A percentile compares a stretch with the other conserved stretches of the same genome.
Conservation (phyloP, 352 stramenopile genomes). For the Pythium biforme region DNA sequence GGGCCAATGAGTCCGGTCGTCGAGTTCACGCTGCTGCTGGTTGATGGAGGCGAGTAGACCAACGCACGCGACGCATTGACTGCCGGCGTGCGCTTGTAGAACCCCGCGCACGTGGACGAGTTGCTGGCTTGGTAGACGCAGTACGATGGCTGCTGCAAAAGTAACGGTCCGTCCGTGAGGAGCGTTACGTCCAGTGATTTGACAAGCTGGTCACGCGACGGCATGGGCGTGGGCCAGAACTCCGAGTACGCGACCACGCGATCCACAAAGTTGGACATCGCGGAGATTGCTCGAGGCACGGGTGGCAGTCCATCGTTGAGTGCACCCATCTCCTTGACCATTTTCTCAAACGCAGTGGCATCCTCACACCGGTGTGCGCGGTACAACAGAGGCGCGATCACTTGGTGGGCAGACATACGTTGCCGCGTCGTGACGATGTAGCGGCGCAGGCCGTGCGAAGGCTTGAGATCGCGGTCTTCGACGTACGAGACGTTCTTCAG, state of each 20-base stretch:
- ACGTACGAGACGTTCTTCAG: slow-evolving; percentile 11
- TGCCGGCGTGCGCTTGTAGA: slow-evolving; percentile 5
- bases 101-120: not conserved
- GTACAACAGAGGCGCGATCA: slow-evolving; percentile 12
- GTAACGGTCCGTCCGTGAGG: not conserved
- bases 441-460: slow-evolving; percentile 5
- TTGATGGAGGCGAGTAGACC: not conserved
- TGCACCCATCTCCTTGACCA: not conserved
- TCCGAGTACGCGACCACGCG: slow-evolving; percentile 16
- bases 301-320: not conserved
- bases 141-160: slow-evolving; percentile 3
- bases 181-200: not conserved
- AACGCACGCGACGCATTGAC: not conserved
- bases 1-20: slow-evolving; percentile 3
- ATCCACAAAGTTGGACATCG: slow-evolving; percentile 5
- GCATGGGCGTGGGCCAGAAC: slow-evolving; percentile 12
- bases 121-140: slow-evolving; percentile 5
- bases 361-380: slow-evolving; percentile 9
- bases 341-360: not conserved
- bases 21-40: not conserved
- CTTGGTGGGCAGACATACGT: not conserved
- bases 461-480: not conserved
- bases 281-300: not conserved
- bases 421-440: not conserved
- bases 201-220: not conserved